Base-by-base conservation (phyloP, 2,329 filamentous ascomycete genomes). In the Nothophaeocryptopus gaeumannii region DNA sequence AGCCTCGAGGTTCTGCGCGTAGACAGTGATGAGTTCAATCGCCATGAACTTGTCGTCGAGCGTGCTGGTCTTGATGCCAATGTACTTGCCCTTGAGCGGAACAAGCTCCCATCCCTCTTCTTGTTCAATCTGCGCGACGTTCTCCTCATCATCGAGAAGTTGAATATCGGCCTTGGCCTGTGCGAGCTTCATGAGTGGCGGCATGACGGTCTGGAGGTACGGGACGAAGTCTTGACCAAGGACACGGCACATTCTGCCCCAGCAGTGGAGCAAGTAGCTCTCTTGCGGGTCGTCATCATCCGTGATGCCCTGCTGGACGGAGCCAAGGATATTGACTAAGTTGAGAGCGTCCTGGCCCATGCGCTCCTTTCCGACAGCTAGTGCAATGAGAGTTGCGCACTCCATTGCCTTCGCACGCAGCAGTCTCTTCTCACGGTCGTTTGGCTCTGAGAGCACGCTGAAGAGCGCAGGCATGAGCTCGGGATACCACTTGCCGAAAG, bases 11-110 rank as follows among this genome's bases (percentile, higher is more conserved):
- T 96, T 91, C 68, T 96, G 90, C 1, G 93, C 92, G 66, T 99
- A 99, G 55, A 99, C 92, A 39, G 95, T 91, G 53, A 99, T 86
- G 45, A 99, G 83, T 72, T 99, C 93, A 58, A 99, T 97, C n/a
- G 93, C 93, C 81, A 96, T 96, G 71, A 97, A 91, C 77, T 99
- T 99, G 73, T 99, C 93, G 63, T 99, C 93, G 70, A 99, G 85
- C 8, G 88, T 89, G 69, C 89, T 96, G 7, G 93, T 99, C 74
- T 91, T 90, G 74, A 99, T 99, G 58, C 93, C 93, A 65, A 99
- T 96, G 71, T 96, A 89, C 76, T 97, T 97, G 59, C 93, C 93
- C 73, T 96, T 96, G 48, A 99, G 80, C 8, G 93, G 93, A 12
- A 99, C 90, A 59, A 99, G 79, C 70, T 99, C 93, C 93, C 93